Conservation (phyloP, 768 basidiomycete species). For the Strobilomyces echinocephalus region DNA sequence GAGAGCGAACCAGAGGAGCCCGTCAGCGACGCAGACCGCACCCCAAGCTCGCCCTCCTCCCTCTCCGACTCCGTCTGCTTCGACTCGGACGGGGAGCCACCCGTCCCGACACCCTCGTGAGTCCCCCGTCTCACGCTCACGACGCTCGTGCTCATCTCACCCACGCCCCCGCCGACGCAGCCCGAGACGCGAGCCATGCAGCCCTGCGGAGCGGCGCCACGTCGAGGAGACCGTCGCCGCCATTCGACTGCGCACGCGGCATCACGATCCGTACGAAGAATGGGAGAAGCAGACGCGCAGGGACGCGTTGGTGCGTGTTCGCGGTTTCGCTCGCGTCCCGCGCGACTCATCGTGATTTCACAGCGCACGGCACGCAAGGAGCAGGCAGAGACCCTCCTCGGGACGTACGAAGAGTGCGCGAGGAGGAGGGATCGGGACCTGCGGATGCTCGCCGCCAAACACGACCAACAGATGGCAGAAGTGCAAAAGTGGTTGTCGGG, state of each 20-base stretch:
- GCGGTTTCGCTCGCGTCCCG: not conserved
- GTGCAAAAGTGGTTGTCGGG: constrained; percentile 43
- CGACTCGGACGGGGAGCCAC: constrained; percentile 42
- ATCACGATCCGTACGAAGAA: constrained; percentile 47
- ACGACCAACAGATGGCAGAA: constrained; percentile 50
- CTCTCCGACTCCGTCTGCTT: constrained; percentile 39
- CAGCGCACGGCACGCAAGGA: constrained; percentile 39
- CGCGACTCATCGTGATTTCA: not conserved
- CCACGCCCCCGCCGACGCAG: constrained; percentile 4
- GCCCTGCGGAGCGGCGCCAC: constrained; percentile 31
- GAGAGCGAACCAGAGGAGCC: constrained; percentile 29
- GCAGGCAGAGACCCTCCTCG: constrained; percentile 19
- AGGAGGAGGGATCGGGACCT: constrained; percentile 11
- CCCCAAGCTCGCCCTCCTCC: constrained; percentile 29
- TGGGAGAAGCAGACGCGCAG: constrained; percentile 45
- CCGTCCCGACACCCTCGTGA: constrained; percentile 30
- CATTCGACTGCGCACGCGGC: constrained; percentile 39
- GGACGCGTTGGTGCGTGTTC: constrained; percentile 41
- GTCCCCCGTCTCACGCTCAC: constrained; percentile 13
- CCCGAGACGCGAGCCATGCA: constrained; percentile 18
- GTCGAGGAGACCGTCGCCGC: constrained; percentile 45
- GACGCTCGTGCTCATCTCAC: not conserved
- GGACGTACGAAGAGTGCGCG: constrained; percentile 14
- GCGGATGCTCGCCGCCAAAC: constrained; percentile 34
- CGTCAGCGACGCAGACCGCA: constrained; percentile 36